Base-by-base conservation (phyloP, 768 basidiomycete species). In the Coprinopsis marcescibilis region DNA sequence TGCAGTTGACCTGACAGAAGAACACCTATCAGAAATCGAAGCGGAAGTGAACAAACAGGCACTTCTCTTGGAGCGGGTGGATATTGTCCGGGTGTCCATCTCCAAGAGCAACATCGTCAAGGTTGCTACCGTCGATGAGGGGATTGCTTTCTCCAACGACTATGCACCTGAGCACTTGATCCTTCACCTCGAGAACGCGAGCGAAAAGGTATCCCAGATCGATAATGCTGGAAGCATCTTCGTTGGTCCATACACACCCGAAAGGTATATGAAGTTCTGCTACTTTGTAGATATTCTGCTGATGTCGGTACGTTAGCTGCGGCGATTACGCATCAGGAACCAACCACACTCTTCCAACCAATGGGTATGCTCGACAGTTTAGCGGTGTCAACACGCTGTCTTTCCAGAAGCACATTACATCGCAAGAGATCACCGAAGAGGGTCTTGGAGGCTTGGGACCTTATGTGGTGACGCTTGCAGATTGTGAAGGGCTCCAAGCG, bases 251-350 rank as follows among this genome's bases (percentile, higher is more conserved):
- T 98, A 81, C 63, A 88, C 94, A 0, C 96, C 96, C 0, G 96
- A 98, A 68, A 95, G 91, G 92, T 93, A 59, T 44, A 67, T 55
- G 19, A n/a, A 5, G 10, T n/a, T 17, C 32, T 19, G 27, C 15
- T 24, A 24, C 21, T 32, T 36, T 29, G 29, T 24, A 14, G 33
- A 30, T 21, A 21, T 27, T 44, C 38, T 51, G 45, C 37, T 50
- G 43, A 51, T 39, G 23, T 8, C 4, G 35, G 41, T 48, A 29
- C 38, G 29, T n/a, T 55, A 97, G 95, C 55, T 97, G 92, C 64
- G 96, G 96, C 24, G 96, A 99, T 65, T 99, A 98, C 57, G 95
- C 95, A 4, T 98, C 95, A 0, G 96, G 96, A 15, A 98, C 96
- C 6, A 99, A 99, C 65, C 96, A 99, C 71, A 98, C 95, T 0